Evolutionary conservation across 495 filamentous ascomycete genomes (phyloP).

Genomic region (Penicillium egyptiacum): DNA sequence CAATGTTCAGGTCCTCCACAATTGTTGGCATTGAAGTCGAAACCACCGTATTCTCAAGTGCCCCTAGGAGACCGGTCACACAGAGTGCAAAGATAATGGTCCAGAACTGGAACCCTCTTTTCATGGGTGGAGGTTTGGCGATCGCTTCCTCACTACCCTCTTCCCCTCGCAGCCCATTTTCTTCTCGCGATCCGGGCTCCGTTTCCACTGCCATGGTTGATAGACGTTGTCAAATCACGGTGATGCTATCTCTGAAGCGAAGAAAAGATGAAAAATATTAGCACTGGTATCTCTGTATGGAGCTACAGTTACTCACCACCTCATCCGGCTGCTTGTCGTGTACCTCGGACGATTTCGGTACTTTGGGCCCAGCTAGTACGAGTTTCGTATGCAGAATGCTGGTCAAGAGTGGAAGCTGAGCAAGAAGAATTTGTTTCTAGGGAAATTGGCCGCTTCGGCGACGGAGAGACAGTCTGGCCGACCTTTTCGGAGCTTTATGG

Average conservation of each 20-base stretch:
- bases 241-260: neutral
- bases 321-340: conserved; percentile 1
- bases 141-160: too few species aligned
- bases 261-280: neutral
- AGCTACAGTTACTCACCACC: neutral
- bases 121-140: too few species aligned
- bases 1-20: conserved; percentile 25
- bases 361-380: neutral
- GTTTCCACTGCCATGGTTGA: too few species aligned
- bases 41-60: conserved; percentile 41
- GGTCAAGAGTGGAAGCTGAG: neutral
- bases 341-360: neutral
- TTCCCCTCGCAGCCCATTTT: too few species aligned
- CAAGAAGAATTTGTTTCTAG: neutral
- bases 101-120: too few species aligned
- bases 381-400: neutral
- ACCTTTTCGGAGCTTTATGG: neutral
- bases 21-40: conserved; percentile 43
- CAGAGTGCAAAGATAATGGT: neutral
- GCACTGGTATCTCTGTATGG: neutral
- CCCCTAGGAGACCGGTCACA: conserved; percentile 12
- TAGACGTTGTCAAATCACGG: neutral
- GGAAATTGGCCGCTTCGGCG: neutral
- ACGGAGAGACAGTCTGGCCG: conserved; percentile 1
- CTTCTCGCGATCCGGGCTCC: too few species aligned